Evolutionary conservation across 306 rosid species (phyloP), one percentile per base, ranked within the genome.

Genomic region (Vigna hirtella): DNA sequence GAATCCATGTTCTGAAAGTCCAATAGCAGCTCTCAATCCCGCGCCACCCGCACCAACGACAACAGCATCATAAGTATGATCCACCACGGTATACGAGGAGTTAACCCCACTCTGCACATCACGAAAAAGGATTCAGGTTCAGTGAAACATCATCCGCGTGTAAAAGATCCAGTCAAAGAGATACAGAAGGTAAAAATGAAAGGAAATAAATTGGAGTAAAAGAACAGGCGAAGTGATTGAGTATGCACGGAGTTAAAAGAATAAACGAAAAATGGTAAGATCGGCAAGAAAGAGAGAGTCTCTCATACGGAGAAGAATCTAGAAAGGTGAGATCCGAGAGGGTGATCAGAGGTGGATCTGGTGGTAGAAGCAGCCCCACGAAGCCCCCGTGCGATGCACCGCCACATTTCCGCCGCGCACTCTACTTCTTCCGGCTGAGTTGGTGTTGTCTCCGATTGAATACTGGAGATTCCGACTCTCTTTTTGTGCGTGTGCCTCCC

Each of bases 11-110:
- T 93, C 98, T 0, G 96, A 93, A 73, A 93, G 92, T 15, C 98
- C 96, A 49, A 91, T 91, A 59, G 98, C 98, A 50, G 98, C 96
- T 83, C 98, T 83, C 70, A 93, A 72, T 73, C 98, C 98, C 1
- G 98, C 98, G 40, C 98, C 98, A 18, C 96, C 98, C 10, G 98
- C 98, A 58, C 96, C 98, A 36, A 93, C 96, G 28, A 93, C 94
- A 28, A 93, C 86, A 1, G 98, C 98, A 48, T 93, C 98, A 67
- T 93, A 93, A 13, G 88, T 87, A 61, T 93, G 98, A 72, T 93
- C 98, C 71, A 93, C 98, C 68, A 93, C 90, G 2, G 98, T 93
- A 77, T 93, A 93, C 1, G 94, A 82, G 24, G 93, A 76, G 47
- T 83, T 83, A 9, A 78, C 89, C 17, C 89, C 78, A 74, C 83